Evolutionary conservation across 768 basidiomycete genomes (phyloP).

Genomic region (Inosperma sp.): DNA sequence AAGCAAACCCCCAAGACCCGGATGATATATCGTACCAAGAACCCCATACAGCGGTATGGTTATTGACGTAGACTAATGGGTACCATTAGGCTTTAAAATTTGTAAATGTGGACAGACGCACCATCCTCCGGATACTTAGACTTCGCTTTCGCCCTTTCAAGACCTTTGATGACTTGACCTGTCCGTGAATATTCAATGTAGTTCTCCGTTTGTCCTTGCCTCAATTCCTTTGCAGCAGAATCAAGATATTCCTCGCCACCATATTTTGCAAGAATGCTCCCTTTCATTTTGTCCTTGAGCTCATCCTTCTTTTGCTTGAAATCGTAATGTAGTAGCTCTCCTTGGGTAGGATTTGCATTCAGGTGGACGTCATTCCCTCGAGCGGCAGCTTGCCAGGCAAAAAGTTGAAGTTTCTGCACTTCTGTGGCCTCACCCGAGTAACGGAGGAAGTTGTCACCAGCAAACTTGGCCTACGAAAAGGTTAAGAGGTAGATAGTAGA

Average conservation of each 20-base stretch:
- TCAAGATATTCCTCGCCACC: slow-evolving; percentile 93
- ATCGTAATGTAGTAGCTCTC: slow-evolving; percentile 85
- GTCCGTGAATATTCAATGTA: slow-evolving; percentile 96
- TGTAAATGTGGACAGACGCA: slow-evolving; percentile 26
- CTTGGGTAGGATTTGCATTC: slow-evolving; percentile 95
- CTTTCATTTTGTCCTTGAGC: slow-evolving; percentile 82
- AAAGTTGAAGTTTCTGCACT: slow-evolving; percentile 88
- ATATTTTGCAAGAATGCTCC: slow-evolving; percentile 86
- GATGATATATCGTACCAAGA: slow-evolving; percentile 80
- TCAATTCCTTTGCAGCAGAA: slow-evolving; percentile 82
- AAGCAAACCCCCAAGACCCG: slow-evolving; percentile 87
- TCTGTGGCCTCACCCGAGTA: slow-evolving; percentile 90
- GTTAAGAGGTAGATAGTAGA: not conserved
- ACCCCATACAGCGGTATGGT: slow-evolving; percentile 96
- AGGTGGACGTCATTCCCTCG: slow-evolving; percentile 94
- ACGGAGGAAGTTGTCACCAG: slow-evolving; percentile 95
- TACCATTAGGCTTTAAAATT: slow-evolving; percentile 11
- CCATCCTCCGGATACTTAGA: slow-evolving; percentile 98
- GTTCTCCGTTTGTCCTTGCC: slow-evolving; percentile 94
- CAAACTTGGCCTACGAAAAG: slow-evolving; percentile 67
- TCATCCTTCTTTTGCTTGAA: slow-evolving; percentile 91
- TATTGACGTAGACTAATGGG: slow-evolving; percentile 74
- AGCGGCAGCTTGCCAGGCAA: slow-evolving; percentile 94
- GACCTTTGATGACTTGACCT: slow-evolving; percentile 87
- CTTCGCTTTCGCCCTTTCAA: slow-evolving; percentile 77